Evolutionary conservation across 768 basidiomycete species (phyloP), one percentile per base, ranked within the genome.

Genomic region (Boletus bicolor): DNA sequence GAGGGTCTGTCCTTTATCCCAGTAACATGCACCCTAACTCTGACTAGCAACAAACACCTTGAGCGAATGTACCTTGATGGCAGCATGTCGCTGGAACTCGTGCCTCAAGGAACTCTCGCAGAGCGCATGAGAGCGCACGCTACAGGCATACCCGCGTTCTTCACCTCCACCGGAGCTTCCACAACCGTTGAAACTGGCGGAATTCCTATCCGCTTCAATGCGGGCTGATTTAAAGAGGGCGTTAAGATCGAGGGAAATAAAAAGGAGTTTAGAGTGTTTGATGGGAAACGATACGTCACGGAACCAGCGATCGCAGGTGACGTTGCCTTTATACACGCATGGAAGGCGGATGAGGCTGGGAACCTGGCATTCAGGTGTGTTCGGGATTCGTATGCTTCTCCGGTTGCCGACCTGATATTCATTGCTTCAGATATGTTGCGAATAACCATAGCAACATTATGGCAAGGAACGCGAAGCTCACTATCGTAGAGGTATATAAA

Each of bases 271-370:
- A 78, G 84, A 47, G 85, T 84, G 58, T 85, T 93, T 63, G 79
- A 84, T 56, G 91, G 89, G 14, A 80, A 85, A 62, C 74, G 81
- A 68, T 94, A 86, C 72, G 74, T 94, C 37, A 73, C 94, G 69
- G 92, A 94, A 70, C 80, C 85, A 26, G 85, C 89, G 2, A 81
- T 92, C 58, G 76, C 80, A 17, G 88, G 86, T 34, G 88, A 91
- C 68, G 82, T 91, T 61, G 91, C 93, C 7, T 86, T 95, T 68
- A 76, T 94, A 39, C 78, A 85, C 38, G 92, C 90, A 15, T 93
- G 91, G 92, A 94, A 94, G 70, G 93, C 84, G 14, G 93, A 95
- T 63, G 91, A 91, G 67, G 80, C 83, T 46, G 92, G 92, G 6
- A 95, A 95, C 71, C 86, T 86, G 61, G 83, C 93, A 32, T 96